phyloP scores from a whole-genome alignment of 2,329 filamentous ascomycete genomes.

The Fusarium sarcochroum region DNA sequence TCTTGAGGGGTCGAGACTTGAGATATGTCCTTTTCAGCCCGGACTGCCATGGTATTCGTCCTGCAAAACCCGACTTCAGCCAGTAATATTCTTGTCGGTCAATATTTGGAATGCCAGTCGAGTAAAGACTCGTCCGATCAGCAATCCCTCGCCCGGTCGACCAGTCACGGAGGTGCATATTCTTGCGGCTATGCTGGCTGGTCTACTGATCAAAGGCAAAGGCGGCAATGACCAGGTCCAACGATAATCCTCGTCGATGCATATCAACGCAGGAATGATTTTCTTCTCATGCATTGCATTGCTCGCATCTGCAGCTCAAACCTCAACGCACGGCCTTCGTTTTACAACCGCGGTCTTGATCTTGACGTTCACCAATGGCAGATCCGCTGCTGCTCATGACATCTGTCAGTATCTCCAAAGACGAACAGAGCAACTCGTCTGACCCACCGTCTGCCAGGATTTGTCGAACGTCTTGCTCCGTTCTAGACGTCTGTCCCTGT shows the following conservation, averaged over 20 bases:
- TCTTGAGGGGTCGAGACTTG: conserved; percentile 26
- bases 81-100: conserved; percentile 10
- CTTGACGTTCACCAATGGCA: conserved; percentile 15
- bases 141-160: not conserved
- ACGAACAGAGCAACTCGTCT: conserved; percentile 28
- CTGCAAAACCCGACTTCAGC: conserved; percentile 11
- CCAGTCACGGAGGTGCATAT: conserved; percentile 17
- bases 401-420: conserved; percentile 22
- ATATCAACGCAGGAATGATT: conserved; percentile 18
- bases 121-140: conserved; percentile 4
- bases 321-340: conserved; percentile 33
- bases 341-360: conserved; percentile 18
- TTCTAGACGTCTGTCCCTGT: conserved; percentile 35
- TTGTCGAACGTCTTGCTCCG: conserved; percentile 28
- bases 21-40: conserved; percentile 14
- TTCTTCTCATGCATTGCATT: conserved; percentile 12
- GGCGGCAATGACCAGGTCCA: conserved; percentile 14
- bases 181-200: conserved; percentile 10
- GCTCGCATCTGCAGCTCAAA: conserved; percentile 38
- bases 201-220: conserved; percentile 20
- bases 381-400: not conserved
- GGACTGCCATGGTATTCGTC: conserved; percentile 5
- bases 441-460: conserved; percentile 39
- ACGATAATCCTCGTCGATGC: conserved; percentile 24
- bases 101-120: conserved; percentile 2